phyloP scores from a whole-genome alignment of 23 red algal species.

The Gracilaria gracilis region DNA sequence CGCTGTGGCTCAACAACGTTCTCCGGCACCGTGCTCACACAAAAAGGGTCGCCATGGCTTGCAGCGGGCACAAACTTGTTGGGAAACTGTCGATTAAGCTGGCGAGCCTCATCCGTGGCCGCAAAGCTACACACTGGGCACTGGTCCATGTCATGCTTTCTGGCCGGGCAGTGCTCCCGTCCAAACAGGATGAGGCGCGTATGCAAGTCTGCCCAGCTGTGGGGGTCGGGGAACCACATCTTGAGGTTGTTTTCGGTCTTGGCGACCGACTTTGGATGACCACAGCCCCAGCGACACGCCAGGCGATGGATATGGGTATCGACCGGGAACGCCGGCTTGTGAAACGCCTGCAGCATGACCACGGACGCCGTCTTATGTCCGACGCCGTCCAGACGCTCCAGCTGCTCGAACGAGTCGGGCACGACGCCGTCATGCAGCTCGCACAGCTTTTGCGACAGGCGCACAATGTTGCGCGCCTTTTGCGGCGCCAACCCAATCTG shows the following conservation, averaged over 20 bases:
- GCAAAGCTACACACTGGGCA: conserved; percentile 80
- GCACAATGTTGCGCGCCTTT: conserved; percentile 67
- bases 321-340: conserved; percentile 82
- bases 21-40: too few species aligned
- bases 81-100: conserved; percentile 15
- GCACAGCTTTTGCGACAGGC: conserved; percentile 39
- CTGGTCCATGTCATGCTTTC: conserved; percentile 79
- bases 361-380: conserved; percentile 88
- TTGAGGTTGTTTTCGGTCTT: conserved; percentile 63
- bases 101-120: conserved; percentile 59
- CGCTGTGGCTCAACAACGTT: not conserved
- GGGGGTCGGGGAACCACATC: conserved; percentile 70
- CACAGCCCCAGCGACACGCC: conserved; percentile 84
- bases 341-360: conserved; percentile 82
- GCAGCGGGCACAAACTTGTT: conserved; percentile 70
- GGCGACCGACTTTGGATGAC: conserved; percentile 41
- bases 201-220: conserved; percentile 67
- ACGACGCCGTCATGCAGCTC: conserved; percentile 51
- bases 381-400: conserved; percentile 78
- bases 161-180: conserved; percentile 82
- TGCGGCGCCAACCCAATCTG: conserved; percentile 72
- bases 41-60: conserved; percentile 36
- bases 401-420: conserved; percentile 62
- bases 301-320: conserved; percentile 93
- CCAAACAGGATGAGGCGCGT: conserved; percentile 87